A percentile compares a stretch with the other conserved stretches of the same genome.
These are phyloP conservation scores for Hortaea werneckii DNA, from an alignment of 2,329 filamentous ascomycete genomes.

Conservation along the genomic window DNA sequence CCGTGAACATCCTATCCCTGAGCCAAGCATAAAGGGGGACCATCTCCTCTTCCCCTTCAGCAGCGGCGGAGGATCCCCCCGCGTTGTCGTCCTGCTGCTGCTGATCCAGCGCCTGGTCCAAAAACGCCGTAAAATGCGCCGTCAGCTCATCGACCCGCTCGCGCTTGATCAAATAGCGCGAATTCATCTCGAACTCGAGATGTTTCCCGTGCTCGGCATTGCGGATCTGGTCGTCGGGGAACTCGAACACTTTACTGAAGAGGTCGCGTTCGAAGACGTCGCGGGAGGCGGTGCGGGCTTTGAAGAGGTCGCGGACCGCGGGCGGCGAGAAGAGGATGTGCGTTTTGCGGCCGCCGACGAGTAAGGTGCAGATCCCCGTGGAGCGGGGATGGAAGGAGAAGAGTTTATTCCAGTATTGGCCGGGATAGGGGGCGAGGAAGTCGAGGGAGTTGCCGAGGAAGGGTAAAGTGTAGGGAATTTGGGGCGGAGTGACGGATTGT, in stretches of 20 bases:
- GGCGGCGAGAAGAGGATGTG: conserved; percentile 18
- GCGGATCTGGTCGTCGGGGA: conserved; percentile 14
- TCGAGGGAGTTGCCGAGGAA: conserved; percentile 19
- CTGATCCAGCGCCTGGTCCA: conserved; percentile 12
- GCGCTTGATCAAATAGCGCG: conserved; percentile 20
- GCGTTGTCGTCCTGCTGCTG: conserved; percentile 11
- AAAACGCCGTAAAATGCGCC: conserved; percentile 12
- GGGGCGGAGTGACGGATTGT: conserved; percentile 11
- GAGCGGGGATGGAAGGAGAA: conserved; percentile 18
- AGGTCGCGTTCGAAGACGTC: conserved; percentile 20
- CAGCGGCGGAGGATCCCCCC: too few relatives aligned
- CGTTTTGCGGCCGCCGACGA: conserved; percentile 18
- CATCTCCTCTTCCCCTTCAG: conserved; percentile 5
- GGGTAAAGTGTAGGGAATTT: conserved; percentile 22
- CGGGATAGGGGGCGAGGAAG: conserved; percentile 18
- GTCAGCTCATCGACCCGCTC: conserved; percentile 24
- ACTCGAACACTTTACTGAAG: conserved; percentile 14
- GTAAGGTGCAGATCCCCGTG: conserved; percentile 19
- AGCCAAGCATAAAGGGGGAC: conserved; percentile 23
- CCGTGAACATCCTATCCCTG: conserved; percentile 21
- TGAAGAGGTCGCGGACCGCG: conserved; percentile 21
- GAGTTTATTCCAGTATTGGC: conserved; percentile 16
- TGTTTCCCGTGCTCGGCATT: conserved; percentile 15
- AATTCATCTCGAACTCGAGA: conserved; percentile 19
- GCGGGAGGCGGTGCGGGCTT: conserved; percentile 12